Conservation (phyloP, 2,329 filamentous ascomycete genomes). For the Trichoderma polysporum region DNA sequence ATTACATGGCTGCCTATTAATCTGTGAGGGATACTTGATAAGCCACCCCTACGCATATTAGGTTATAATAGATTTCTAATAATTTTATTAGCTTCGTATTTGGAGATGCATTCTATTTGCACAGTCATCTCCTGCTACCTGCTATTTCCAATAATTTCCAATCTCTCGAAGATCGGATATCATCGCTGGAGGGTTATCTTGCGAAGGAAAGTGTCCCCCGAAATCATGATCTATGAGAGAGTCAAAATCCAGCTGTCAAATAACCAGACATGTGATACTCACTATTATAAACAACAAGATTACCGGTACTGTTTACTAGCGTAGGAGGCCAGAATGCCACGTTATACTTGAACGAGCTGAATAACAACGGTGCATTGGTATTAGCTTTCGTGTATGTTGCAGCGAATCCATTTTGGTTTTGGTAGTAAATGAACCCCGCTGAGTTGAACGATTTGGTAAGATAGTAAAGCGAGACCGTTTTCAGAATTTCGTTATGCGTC, state of each 20-base stretch:
- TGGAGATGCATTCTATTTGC: too few relatives aligned
- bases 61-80: too few relatives aligned
- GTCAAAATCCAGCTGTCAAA: neutral
- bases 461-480: slow-evolving; percentile 28
- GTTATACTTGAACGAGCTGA: slow-evolving; percentile 26
- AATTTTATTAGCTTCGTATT: too few relatives aligned
- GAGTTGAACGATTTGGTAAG: slow-evolving; percentile 29
- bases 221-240: slow-evolving; percentile 2
- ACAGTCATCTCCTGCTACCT: too few relatives aligned
- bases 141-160: slow-evolving; percentile 16
- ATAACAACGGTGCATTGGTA: slow-evolving; percentile 25
- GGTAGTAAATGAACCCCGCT: slow-evolving; percentile 24
- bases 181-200: slow-evolving; percentile 21
- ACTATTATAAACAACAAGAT: slow-evolving; percentile 24
- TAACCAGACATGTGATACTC: neutral
- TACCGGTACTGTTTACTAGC: slow-evolving; percentile 22
- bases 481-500: slow-evolving; percentile 26
- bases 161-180: slow-evolving; percentile 18
- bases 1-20: too few relatives aligned
- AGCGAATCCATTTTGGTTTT: slow-evolving; percentile 22
- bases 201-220: slow-evolving; percentile 21
- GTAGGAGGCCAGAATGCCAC: slow-evolving; percentile 23
- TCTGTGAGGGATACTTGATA: too few relatives aligned
- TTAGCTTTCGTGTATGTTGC: slow-evolving; percentile 20
- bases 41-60: too few relatives aligned